Percentiles rank a stretch among this genome's conserved stretches.
These are phyloP conservation scores for Kuraishia piskuri DNA, from an alignment of 805 yeast genomes.

Conservation along the genomic window DNA sequence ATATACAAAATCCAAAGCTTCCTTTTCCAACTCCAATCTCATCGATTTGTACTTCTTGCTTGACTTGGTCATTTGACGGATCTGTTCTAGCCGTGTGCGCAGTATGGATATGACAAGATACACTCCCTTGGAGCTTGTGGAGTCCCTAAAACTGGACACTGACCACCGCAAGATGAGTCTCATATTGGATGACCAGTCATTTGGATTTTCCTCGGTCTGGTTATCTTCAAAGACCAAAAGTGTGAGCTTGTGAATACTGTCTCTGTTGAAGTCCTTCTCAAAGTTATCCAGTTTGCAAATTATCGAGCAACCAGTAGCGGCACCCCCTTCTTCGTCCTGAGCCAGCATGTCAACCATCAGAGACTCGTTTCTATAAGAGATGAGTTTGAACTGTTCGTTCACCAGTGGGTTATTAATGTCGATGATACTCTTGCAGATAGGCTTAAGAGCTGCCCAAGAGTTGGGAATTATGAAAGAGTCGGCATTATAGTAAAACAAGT, in stretches of 20 bases:
- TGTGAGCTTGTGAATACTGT: conserved; percentile 11
- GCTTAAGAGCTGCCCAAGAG: conserved; percentile 49
- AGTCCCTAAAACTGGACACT: conserved; percentile 14
- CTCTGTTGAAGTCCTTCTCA: conserved; percentile 7
- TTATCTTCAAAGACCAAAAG: conserved; percentile 14
- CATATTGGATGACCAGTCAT: conserved; percentile 17
- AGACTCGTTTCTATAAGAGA: conserved; percentile 64
- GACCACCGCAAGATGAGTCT: conserved; percentile 21
- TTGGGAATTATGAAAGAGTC: conserved; percentile 59
- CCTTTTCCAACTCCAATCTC: conserved; percentile 21
- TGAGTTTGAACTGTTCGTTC: conserved; percentile 45
- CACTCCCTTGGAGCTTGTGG: conserved; percentile 10
- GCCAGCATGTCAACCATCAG: conserved; percentile 39
- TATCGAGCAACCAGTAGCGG: neutral
- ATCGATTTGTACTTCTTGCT: conserved; percentile 16
- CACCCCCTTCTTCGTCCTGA: neutral
- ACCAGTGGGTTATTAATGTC: conserved; percentile 22
- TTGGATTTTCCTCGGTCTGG: conserved; percentile 7
- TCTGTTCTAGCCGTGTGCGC: conserved; percentile 12
- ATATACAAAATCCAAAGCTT: conserved; percentile 23
- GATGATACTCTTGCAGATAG: conserved; percentile 33
- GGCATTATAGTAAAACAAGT: conserved; percentile 38
- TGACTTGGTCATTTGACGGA: conserved; percentile 6
- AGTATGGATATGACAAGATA: conserved; percentile 17
- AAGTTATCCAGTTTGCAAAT: conserved; percentile 1